Conservation (phyloP, 306 rosid genomes). For the Hylodesmum podocarpum region DNA sequence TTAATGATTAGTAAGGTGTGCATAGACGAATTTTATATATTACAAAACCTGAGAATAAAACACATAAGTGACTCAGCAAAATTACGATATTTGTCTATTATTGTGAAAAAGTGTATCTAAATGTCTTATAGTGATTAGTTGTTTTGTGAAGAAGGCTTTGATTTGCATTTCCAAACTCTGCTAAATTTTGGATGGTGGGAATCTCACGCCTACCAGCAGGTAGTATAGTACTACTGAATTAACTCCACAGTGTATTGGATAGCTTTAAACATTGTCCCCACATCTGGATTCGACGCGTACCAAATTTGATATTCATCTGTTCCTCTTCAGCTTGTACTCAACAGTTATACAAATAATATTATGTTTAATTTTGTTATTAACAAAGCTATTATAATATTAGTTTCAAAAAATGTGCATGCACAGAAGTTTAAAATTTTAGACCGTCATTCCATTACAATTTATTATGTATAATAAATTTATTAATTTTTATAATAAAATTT, state of each 20-base stretch:
- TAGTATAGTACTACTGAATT: too few relatives aligned
- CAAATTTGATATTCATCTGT: not conserved
- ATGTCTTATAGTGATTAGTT: not conserved
- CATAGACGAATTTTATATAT: not conserved
- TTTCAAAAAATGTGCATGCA: too few relatives aligned
- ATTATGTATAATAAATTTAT: too few relatives aligned
- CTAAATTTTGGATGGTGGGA: not conserved
- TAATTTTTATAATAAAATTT: too few relatives aligned
- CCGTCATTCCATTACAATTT: too few relatives aligned
- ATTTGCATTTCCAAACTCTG: not conserved
- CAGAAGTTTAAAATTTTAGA: too few relatives aligned
- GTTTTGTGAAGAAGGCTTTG: not conserved
- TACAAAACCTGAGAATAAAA: not conserved
- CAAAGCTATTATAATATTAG: too few relatives aligned
- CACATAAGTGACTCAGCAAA: not conserved
- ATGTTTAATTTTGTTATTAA: not conserved
- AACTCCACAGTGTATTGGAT: not conserved
- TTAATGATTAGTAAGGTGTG: too few relatives aligned
- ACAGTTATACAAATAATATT: not conserved
- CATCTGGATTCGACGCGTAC: not conserved
- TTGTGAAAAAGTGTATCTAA: not conserved
- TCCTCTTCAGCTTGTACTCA: not conserved
- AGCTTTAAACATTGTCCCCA: not conserved
- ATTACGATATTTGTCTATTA: not conserved
- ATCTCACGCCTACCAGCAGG: not conserved